phyloP scores from a whole-genome alignment of 768 basidiomycete species.

The Naganishia vishniacii region DNA sequence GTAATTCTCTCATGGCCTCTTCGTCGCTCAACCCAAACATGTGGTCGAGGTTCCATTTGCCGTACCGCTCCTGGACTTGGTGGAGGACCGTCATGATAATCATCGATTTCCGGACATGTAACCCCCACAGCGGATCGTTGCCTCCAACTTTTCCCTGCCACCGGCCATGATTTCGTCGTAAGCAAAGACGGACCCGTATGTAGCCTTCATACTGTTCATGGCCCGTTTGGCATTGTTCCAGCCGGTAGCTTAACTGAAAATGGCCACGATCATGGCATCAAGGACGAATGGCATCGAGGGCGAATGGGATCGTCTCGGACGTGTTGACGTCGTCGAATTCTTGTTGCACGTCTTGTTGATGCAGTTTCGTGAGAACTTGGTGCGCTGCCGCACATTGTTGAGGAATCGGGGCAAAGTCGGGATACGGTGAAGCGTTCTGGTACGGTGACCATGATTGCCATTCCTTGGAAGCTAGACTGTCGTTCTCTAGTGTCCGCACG shows the following conservation, averaged over 20 bases:
- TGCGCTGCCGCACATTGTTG: slow-evolving; percentile 19
- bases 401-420: slow-evolving; percentile 24
- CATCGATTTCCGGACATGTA: slow-evolving; percentile 23
- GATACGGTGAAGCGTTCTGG: slow-evolving; percentile 17
- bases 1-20: slow-evolving; percentile 26
- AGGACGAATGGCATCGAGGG: slow-evolving; percentile 25
- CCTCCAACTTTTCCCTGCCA: slow-evolving; percentile 22
- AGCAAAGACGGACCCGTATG: slow-evolving; percentile 26
- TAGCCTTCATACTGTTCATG: slow-evolving; percentile 16
- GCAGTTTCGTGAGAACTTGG: slow-evolving; percentile 14
- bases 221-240: slow-evolving; percentile 28
- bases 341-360: slow-evolving; percentile 15
- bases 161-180: slow-evolving; percentile 21
- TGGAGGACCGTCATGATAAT: slow-evolving; percentile 27
- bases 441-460: neutral
- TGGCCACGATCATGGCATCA: slow-evolving; percentile 25
- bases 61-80: slow-evolving; percentile 17
- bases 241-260: slow-evolving; percentile 25
- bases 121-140: slow-evolving; percentile 11
- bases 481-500: neutral
- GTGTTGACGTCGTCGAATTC: slow-evolving; percentile 25
- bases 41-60: slow-evolving; percentile 21
- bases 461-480: neutral
- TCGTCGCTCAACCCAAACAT: slow-evolving; percentile 22
- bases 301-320: slow-evolving; percentile 26